Percentiles rank a stretch among this genome's conserved stretches.
These are phyloP conservation scores for Actinomucor elegans DNA, from an alignment of 371 early-diverging fungal species.

Conservation along the genomic window DNA sequence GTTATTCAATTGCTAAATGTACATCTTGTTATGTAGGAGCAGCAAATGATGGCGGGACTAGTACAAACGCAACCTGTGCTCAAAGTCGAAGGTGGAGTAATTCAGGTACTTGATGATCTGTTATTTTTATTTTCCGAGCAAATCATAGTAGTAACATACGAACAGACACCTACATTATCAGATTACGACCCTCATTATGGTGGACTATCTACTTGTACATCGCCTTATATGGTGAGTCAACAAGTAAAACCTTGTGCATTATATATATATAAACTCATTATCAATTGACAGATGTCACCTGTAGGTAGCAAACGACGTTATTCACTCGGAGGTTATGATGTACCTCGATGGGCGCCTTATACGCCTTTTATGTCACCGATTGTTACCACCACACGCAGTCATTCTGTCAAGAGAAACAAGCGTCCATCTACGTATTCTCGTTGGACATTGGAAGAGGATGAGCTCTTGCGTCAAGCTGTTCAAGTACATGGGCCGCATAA, in stretches of 20 bases:
- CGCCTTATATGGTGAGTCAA: constrained; percentile 12
- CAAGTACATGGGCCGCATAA: constrained; percentile 53
- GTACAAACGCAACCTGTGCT: constrained; percentile 16
- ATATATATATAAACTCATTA: neutral
- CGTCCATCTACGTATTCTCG: constrained; percentile 46
- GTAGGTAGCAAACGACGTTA: constrained; percentile 18
- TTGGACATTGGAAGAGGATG: constrained; percentile 54
- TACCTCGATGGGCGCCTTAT: constrained; percentile 17
- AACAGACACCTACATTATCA: constrained; percentile 13
- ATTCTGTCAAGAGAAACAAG: constrained; percentile 33
- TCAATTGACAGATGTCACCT: constrained; percentile 8
- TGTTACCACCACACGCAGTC: constrained; percentile 32
- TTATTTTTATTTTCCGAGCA: constrained; percentile 7
- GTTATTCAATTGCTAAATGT: no score
- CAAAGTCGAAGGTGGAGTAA: constrained; percentile 12
- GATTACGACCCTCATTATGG: constrained; percentile 14
- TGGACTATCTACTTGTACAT: constrained; percentile 13
- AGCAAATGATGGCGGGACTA: constrained; percentile 11
- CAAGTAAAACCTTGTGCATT: neutral
- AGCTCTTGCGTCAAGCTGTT: constrained; percentile 43
- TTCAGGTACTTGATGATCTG: constrained; percentile 17
- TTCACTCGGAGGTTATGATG: constrained; percentile 26
- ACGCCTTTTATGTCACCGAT: constrained; percentile 33
- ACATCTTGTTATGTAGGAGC: no score
- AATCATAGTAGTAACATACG: neutral